These are phyloP conservation scores for Phialophora chinensis DNA, from an alignment of 2,329 filamentous ascomycete species.

Conservation along the genomic window DNA sequence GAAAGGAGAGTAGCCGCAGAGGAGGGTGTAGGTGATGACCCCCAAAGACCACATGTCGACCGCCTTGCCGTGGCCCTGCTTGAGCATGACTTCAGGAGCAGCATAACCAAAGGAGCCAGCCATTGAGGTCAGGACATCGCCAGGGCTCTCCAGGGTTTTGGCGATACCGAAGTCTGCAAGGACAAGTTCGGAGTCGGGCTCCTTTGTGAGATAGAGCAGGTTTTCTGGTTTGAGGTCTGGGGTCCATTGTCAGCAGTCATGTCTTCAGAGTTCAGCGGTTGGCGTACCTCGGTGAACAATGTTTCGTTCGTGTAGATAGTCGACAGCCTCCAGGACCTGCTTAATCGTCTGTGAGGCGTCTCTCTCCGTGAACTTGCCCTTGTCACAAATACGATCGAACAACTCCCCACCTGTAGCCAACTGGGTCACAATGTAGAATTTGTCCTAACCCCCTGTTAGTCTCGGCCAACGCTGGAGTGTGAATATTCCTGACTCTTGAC, in stretches of 20 bases:
- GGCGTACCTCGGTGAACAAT: conserved; percentile 87
- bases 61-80: conserved; percentile 94
- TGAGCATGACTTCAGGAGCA: conserved; percentile 97
- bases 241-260: conserved; percentile 31
- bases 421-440: conserved; percentile 99
- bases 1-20: conserved; percentile 98
- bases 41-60: conserved; percentile 99
- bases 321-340: conserved; percentile 88
- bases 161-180: conserved; percentile 98
- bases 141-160: conserved; percentile 91
- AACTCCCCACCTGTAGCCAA: conserved; percentile 94
- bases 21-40: conserved; percentile 96
- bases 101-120: conserved; percentile 98
- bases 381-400: conserved; percentile 97
- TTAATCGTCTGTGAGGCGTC: conserved; percentile 95
- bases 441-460: conserved; percentile 68
- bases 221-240: conserved; percentile 97
- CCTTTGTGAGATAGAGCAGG: conserved; percentile 85
- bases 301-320: conserved; percentile 92
- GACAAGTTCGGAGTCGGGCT: conserved; percentile 80
- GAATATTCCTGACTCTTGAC: conserved; percentile 69
- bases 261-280: not conserved
- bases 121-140: conserved; percentile 96
- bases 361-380: conserved; percentile 98
- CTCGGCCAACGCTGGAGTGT: not conserved